A percentile compares a stretch with the other conserved stretches of the same genome.
Evolutionary conservation across 345 rosid species (phyloP).

Genomic region (Salix koriyanagi): DNA sequence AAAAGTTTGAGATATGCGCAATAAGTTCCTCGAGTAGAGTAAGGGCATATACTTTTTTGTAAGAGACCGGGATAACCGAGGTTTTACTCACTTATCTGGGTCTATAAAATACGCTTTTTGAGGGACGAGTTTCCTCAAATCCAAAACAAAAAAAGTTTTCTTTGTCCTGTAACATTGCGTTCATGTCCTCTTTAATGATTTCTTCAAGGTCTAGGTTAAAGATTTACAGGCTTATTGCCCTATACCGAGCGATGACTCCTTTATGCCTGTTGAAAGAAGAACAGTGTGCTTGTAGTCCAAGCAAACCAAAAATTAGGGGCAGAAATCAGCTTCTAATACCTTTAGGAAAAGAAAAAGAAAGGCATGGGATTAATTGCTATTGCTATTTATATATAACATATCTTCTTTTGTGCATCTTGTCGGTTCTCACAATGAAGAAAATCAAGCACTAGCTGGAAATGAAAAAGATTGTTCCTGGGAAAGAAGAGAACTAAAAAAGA

Average conservation of each 20-base stretch:
- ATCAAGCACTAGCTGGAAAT: neutral
- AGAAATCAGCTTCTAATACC: neutral
- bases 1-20: too few species aligned
- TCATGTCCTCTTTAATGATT: neutral
- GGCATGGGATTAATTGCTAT: neutral
- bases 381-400: neutral
- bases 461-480: neutral
- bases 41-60: too few species aligned
- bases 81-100: too few species aligned
- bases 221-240: neutral
- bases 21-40: too few species aligned
- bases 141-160: neutral
- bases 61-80: accelerated
- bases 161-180: neutral
- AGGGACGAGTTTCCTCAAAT: too few species aligned
- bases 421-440: neutral
- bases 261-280: neutral
- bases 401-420: neutral
- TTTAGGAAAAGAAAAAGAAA: neutral
- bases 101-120: too few species aligned
- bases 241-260: too few species aligned
- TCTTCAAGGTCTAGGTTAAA: neutral
- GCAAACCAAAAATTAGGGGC: neutral
- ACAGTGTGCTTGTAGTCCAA: neutral
- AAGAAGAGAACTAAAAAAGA: neutral